Conservation (phyloP, 768 basidiomycete species). For the Baorangia bicolor region DNA sequence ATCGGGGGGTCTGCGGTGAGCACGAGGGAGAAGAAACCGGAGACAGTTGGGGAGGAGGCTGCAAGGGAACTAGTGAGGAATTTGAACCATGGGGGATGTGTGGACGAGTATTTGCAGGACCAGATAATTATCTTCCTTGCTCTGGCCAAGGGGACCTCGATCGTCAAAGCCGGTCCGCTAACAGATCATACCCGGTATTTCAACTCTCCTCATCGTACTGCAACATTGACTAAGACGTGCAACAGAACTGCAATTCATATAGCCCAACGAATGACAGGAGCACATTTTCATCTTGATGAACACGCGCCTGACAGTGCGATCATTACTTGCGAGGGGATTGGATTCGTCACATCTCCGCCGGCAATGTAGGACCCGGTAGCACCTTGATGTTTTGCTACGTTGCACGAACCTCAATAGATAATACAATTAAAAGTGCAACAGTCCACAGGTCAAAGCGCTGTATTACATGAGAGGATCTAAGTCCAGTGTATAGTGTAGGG, state of each 20-base stretch:
- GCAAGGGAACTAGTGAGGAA: conserved; percentile 58
- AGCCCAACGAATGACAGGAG: conserved; percentile 65
- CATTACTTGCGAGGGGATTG: conserved; percentile 66
- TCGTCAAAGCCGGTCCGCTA: conserved; percentile 54
- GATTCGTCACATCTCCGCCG: conserved; percentile 38
- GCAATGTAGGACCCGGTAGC: background rate
- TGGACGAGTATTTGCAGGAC: conserved; percentile 71
- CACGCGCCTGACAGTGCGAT: conserved; percentile 40
- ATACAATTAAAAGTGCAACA: conserved; percentile 24
- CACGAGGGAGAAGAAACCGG: conserved; percentile 44
- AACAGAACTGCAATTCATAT: conserved; percentile 68
- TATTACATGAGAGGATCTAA: conserved; percentile 22
- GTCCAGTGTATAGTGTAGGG: conserved; percentile 23
- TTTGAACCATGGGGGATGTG: conserved; percentile 63
- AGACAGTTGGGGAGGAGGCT: conserved; percentile 56
- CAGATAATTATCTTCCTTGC: conserved; percentile 80
- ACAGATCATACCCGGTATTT: conserved; percentile 66
- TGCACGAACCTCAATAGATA: conserved; percentile 11
- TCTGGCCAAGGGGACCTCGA: conserved; percentile 63
- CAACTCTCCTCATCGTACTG: background rate
- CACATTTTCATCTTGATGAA: conserved; percentile 56
- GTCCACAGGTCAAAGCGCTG: conserved; percentile 6
- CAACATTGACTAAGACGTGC: background rate
- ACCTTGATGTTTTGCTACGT: background rate
- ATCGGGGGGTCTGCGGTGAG: conserved; percentile 71